Percentiles rank a stretch among this genome's conserved stretches.
Conservation (phyloP, 805 yeast species). For the Kluyveromyces dobzhanskii region DNA sequence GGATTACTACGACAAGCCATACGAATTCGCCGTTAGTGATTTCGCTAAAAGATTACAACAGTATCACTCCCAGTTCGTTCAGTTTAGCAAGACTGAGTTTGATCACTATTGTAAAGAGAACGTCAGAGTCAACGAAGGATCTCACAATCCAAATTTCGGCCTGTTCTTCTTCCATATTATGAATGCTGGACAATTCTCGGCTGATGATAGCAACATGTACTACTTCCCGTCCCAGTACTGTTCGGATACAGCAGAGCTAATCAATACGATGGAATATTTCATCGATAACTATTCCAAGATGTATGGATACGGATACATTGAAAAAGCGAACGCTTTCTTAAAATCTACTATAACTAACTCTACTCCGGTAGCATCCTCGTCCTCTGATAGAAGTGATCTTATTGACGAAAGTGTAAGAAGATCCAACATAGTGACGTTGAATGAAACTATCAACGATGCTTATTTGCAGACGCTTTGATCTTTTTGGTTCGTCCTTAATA, state of each 20-base stretch:
- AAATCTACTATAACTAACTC: conserved; percentile 5
- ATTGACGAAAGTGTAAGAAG: not conserved
- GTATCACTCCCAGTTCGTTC: conserved; percentile 33
- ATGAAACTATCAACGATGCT: conserved; percentile 13
- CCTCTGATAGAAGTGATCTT: not conserved
- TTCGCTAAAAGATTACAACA: conserved; percentile 48
- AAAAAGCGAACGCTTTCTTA: conserved; percentile 14
- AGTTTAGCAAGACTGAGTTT: conserved; percentile 20
- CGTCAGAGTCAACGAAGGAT: conserved; percentile 7
- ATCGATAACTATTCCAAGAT: conserved; percentile 16
- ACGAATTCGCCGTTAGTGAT: conserved; percentile 47
- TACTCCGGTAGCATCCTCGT: not conserved
- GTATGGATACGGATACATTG: conserved; percentile 18
- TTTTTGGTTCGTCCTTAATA: too few species aligned
- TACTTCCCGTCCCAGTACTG: conserved; percentile 14
- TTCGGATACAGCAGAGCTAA: conserved; percentile 10
- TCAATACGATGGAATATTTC: conserved; percentile 15
- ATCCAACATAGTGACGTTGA: conserved; percentile 11
- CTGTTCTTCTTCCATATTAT: conserved; percentile 16
- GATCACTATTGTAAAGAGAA: conserved; percentile 8
- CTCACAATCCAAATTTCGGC: conserved; percentile 8
- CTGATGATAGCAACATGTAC: conserved; percentile 7
- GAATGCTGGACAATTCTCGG: conserved; percentile 14
- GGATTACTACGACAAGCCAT: conserved; percentile 49
- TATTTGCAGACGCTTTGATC: conserved; percentile 4